These are phyloP conservation scores for Senna tora DNA, from an alignment of 306 rosid species.

Conservation along the genomic window DNA sequence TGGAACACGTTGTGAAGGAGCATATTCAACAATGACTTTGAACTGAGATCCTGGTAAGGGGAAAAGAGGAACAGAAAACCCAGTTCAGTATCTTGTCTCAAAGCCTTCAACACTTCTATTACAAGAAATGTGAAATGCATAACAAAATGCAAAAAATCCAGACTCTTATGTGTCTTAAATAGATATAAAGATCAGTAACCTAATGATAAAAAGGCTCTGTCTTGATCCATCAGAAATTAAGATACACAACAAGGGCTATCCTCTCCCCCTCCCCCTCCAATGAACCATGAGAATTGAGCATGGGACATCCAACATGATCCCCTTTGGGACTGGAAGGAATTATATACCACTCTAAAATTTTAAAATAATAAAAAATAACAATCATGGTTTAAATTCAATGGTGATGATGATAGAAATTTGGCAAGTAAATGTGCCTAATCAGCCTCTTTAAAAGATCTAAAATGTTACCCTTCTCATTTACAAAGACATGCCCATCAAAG, in stretches of 20 bases:
- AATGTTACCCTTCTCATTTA: conserved; percentile 71
- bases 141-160: conserved; percentile 13
- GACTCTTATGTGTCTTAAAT: not conserved
- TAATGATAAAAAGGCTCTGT: conserved; percentile 5
- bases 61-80: conserved; percentile 23
- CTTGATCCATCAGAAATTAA: not conserved
- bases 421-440: conserved; percentile 32
- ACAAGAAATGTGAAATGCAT: conserved; percentile 6
- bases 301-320: not conserved
- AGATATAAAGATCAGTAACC: conserved; percentile 25
- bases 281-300: not conserved
- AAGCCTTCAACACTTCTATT: not conserved
- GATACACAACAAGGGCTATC: not conserved
- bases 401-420: not conserved
- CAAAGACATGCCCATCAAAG: conserved; percentile 69
- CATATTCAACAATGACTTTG: conserved; percentile 70
- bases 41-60: conserved; percentile 60
- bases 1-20: conserved; percentile 85
- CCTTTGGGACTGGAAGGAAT: not conserved
- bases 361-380: not conserved
- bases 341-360: not conserved
- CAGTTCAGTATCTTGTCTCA: conserved; percentile 4
- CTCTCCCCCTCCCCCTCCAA: not conserved
- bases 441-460: conserved; percentile 35
- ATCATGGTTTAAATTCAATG: not conserved